A percentile compares a stretch with the other conserved stretches of the same genome.
phyloP scores from a whole-genome alignment of 495 filamentous ascomycete species.

The Penicillium argentinense region DNA sequence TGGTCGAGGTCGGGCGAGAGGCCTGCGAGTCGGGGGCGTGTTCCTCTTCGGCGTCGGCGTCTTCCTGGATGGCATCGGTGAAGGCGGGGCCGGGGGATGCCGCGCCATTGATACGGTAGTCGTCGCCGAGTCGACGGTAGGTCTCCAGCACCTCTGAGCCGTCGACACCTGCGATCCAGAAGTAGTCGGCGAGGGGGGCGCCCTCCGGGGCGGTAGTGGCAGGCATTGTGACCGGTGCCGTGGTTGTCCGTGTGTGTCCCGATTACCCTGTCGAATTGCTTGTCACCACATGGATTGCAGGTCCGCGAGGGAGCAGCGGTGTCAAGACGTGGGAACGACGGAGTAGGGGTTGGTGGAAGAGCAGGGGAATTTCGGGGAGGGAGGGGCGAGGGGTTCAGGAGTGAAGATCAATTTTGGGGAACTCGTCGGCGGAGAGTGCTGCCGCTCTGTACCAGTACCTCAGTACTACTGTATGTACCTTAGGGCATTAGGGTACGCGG shows the following conservation, averaged over 20 bases:
- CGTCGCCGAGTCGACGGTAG: slow-evolving; percentile 50
- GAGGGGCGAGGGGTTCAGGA: slow-evolving; percentile 24
- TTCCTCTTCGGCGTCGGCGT: slow-evolving; percentile 62
- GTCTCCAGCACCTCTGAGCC: slow-evolving; percentile 55
- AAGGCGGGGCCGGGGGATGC: slow-evolving; percentile 54
- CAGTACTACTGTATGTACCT: too few species aligned
- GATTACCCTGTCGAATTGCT: slow-evolving; percentile 15
- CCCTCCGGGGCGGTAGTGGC: slow-evolving; percentile 41
- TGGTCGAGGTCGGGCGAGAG: slow-evolving; percentile 55
- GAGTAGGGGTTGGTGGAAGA: slow-evolving; percentile 2
- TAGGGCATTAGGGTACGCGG: too few species aligned
- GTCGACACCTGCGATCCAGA: slow-evolving; percentile 96
- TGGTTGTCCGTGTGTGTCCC: neutral
- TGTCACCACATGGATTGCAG: slow-evolving; percentile 41
- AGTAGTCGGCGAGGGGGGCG: slow-evolving; percentile 93
- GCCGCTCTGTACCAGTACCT: too few species aligned
- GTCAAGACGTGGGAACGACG: slow-evolving; percentile 3
- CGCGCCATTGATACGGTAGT: slow-evolving; percentile 47
- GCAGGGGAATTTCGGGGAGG: slow-evolving; percentile 1
- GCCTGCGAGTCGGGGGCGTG: slow-evolving; percentile 36
- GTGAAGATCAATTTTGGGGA: slow-evolving; percentile 29
- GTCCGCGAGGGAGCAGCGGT: slow-evolving; percentile 9
- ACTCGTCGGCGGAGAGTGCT: too few species aligned
- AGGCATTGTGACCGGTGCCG: slow-evolving; percentile 23
- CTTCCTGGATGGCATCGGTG: slow-evolving; percentile 80